Base-by-base conservation (phyloP, 148 eudicot genomes). In the Rhododendron vialii region DNA sequence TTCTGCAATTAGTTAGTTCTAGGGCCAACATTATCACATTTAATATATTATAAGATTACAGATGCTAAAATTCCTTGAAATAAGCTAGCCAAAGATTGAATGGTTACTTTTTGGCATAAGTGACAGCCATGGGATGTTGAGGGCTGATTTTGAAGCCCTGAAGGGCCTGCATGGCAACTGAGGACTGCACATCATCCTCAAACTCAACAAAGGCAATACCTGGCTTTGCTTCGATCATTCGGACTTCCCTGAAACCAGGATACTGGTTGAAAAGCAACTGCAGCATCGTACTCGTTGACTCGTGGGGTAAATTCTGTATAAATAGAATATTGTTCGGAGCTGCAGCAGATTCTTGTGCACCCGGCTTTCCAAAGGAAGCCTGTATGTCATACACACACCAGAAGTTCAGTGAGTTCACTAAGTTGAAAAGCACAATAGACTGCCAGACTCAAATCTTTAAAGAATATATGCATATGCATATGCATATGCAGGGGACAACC, bases 181-280 rank as follows among this genome's bases (percentile, higher is more conserved):
- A 86, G 24, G 99, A 92, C 79, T 92, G 93, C 38, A 90, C 89
- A 77, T 96, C 99, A 69, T 95, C 92, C 51, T 94, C 98, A 89
- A 92, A 96, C 87, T 96, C 99, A 77, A 96, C 96, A 88, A 95
- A 96, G 6, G 99, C 99, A 78, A 96, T 95, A 83, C 99, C 99
- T 43, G 99, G 99, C 89, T 95, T 96, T 82, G 99, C 98, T 63
- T 92, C 98, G 50, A 95, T 91, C 94, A 95, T 91, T 80, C 99
- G 89, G 85, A 96, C 98, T 93, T 96, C 99, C 83, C 91, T 94
- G 88, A 93, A 96, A 53, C 99, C 99, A 35, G 98, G 98, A 87
- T 94, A 96, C 83, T 94, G 97, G 82, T 90, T 89, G 92, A 96
- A 96, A 63, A 96, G 95, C 89, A 92, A 80, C 88, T 93, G 90